Evolutionary conservation across 441 rosid species (phyloP).

Genomic region (Populus trichocarpa): DNA sequence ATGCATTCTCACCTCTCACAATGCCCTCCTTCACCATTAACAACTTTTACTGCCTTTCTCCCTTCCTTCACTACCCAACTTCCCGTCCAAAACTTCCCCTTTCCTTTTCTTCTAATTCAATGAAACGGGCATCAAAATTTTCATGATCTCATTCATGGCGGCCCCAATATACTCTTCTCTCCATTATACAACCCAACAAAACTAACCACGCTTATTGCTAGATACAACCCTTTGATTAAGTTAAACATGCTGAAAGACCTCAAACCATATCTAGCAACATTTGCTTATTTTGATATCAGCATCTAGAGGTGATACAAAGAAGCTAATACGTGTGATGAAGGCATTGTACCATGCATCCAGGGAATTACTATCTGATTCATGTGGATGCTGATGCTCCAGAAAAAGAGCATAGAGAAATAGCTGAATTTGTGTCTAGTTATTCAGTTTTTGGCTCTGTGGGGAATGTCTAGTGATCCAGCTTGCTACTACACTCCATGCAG

Average conservation of each 20-base stretch:
- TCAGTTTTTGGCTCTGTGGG: conserved; percentile 55
- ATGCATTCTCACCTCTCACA: conserved; percentile 5
- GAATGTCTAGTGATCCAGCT: too few species aligned
- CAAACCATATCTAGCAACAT: conserved; percentile 71
- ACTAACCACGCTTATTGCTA: conserved; percentile 31
- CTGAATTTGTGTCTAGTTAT: conserved; percentile 45
- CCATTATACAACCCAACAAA: conserved; percentile 47
- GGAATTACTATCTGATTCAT: conserved; percentile 79
- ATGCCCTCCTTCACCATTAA: conserved; percentile 4
- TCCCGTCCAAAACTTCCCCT: not conserved
- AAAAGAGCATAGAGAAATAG: conserved; percentile 50
- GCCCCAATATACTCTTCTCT: conserved; percentile 42
- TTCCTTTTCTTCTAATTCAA: not conserved
- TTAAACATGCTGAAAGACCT: conserved; percentile 36
- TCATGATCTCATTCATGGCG: conserved; percentile 52
- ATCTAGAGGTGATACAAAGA: conserved; percentile 59
- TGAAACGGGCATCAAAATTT: conserved; percentile 53
- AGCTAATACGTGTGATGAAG: conserved; percentile 58
- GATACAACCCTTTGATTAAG: conserved; percentile 31
- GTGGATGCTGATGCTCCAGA: conserved; percentile 70
- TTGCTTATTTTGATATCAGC: conserved; percentile 82
- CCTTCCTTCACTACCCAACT: not conserved
- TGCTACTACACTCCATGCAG: conserved; percentile 67
- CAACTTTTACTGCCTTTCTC: not conserved
- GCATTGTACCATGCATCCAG: conserved; percentile 91